Evolutionary conservation across 164 flowering plant species (phyloP).

Genomic region (Nymphaea thermarum): DNA sequence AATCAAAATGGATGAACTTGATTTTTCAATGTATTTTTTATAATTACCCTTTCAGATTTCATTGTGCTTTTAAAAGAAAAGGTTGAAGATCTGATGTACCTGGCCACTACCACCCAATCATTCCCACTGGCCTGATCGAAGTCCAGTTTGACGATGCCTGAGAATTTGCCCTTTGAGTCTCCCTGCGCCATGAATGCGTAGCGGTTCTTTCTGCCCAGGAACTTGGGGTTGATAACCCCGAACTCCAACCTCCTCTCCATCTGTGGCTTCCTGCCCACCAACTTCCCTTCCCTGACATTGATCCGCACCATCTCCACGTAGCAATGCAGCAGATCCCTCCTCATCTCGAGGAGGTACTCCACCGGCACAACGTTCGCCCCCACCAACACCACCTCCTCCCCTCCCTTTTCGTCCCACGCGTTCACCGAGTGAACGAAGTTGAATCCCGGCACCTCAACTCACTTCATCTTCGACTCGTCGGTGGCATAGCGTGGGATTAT

Average conservation of each 20-base stretch:
- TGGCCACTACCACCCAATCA: constrained; percentile 32
- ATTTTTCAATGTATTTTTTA: too few species aligned
- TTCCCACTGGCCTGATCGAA: constrained; percentile 13
- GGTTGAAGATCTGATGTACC: too few species aligned
- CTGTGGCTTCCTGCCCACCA: constrained; percentile 30
- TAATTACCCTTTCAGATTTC: too few species aligned
- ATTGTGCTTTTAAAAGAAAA: too few species aligned
- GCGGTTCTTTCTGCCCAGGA: constrained; percentile 34
- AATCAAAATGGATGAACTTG: too few species aligned
- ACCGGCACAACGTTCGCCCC: constrained; percentile 45
- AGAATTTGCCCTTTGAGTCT: constrained; percentile 49
- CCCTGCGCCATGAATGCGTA: constrained; percentile 24
- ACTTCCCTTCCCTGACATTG: constrained; percentile 19
- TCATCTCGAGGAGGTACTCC: constrained; percentile 30
- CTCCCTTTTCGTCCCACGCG: constrained; percentile 26
- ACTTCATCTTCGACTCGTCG: constrained; percentile 46
- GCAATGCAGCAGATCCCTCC: constrained; percentile 43
- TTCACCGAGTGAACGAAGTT: constrained; percentile 55
- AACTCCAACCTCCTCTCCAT: constrained; percentile 39
- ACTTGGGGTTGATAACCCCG: constrained; percentile 12
- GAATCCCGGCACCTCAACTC: constrained; percentile 77
- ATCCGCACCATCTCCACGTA: constrained; percentile 31
- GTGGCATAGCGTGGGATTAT: constrained; percentile 54
- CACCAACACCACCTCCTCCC: constrained; percentile 39
- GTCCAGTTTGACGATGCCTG: constrained; percentile 57